Evolutionary conservation across 441 rosid genomes (phyloP).

Genomic region (Adansonia rubrostipa): DNA sequence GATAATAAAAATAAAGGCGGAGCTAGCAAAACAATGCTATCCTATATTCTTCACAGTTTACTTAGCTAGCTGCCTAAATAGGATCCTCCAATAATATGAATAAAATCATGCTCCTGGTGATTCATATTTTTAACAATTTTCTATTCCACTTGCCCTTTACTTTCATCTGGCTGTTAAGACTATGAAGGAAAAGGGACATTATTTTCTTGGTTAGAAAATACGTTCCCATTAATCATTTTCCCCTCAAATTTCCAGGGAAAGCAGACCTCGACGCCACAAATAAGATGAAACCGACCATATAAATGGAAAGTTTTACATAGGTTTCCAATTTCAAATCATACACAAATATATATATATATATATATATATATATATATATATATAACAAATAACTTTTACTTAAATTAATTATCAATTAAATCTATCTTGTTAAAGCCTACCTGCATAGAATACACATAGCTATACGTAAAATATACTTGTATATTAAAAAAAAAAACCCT

Average conservation of each 20-base stretch:
- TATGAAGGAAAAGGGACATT: constrained; percentile 9
- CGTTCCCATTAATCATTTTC: not conserved
- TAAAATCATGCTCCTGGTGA: not conserved
- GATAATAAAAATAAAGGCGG: not conserved
- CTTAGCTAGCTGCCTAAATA: not conserved
- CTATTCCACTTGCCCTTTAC: not conserved
- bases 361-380: too few species aligned
- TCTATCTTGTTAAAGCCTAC: not conserved
- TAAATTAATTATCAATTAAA: not conserved
- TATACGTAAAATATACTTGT: not conserved
- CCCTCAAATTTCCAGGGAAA: not conserved
- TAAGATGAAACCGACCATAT: not conserved
- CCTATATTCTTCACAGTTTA: not conserved
- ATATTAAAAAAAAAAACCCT: not conserved
- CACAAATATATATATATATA: too few species aligned
- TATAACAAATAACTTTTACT: not conserved
- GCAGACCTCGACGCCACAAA: not conserved
- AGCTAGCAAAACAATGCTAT: not conserved
- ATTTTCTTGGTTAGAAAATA: constrained; percentile 8
- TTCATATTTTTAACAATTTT: not conserved
- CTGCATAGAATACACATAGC: not conserved
- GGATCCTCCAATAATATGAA: not conserved
- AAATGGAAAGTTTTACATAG: not conserved
- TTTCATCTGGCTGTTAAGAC: not conserved
- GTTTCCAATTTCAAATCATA: not conserved